Evolutionary conservation across 345 rosid genomes (phyloP).

Genomic region (Erucastrum elatum): DNA sequence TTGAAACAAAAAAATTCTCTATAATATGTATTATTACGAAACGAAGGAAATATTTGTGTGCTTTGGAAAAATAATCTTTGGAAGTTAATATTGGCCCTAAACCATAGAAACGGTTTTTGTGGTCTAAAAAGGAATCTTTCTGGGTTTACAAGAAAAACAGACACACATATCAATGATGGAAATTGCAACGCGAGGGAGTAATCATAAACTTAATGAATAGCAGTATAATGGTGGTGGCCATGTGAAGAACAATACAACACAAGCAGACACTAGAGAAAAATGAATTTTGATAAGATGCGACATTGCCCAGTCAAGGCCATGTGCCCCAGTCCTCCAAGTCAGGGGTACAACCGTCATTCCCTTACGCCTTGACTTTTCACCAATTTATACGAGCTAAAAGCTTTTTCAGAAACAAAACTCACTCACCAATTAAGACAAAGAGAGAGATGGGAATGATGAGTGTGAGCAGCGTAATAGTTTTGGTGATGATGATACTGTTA

Average conservation of each 20-base stretch:
- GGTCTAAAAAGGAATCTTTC: too few species aligned
- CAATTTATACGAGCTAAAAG: slow-evolving; percentile 7
- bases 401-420: slow-evolving; percentile 13
- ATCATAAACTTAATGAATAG: not conserved
- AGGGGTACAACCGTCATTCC: slow-evolving; percentile 29
- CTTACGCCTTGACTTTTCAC: not conserved
- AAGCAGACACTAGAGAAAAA: not conserved
- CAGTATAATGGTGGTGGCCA: slow-evolving; percentile 17
- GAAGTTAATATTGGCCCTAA: too few species aligned
- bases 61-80: too few species aligned
- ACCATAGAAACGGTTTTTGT: too few species aligned
- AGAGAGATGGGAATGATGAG: slow-evolving; percentile 28
- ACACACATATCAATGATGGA: not conserved
- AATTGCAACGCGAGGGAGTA: slow-evolving; percentile 1
- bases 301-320: slow-evolving; percentile 36
- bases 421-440: slow-evolving; percentile 5
- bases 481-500: slow-evolving; percentile 39
- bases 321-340: not conserved
- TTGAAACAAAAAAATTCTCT: too few species aligned
- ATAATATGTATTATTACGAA: too few species aligned
- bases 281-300: slow-evolving; percentile 13
- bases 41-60: too few species aligned
- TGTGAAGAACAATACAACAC: slow-evolving; percentile 27
- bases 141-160: not conserved
- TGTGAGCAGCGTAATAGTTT: slow-evolving; percentile 13